phyloP scores from a whole-genome alignment of 225 moss, liverwort and hornwort genomes.

The Physcomitrellopsis africana region DNA sequence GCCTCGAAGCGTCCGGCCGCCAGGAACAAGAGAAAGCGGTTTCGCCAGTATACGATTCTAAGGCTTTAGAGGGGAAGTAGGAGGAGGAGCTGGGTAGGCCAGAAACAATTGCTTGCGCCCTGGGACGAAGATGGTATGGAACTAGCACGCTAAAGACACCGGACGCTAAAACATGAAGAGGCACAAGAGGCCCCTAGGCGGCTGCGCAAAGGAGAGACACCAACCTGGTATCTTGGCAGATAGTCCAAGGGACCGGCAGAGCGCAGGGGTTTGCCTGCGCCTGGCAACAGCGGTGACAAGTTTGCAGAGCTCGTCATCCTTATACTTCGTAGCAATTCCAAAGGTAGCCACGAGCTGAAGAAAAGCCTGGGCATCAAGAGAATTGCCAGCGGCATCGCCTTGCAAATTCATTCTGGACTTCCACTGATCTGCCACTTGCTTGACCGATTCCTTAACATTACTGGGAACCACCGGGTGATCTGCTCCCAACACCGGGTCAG shows the following conservation, averaged over 20 bases:
- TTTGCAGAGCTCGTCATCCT: constrained; percentile 99
- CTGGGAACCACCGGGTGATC: constrained; percentile 86
- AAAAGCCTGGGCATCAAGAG: constrained; percentile 99
- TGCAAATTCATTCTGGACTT: constrained; percentile 98
- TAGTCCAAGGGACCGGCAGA: constrained; percentile 99
- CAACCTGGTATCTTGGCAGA: constrained; percentile 99
- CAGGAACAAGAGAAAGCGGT: constrained; percentile 26
- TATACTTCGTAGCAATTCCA: constrained; percentile 99
- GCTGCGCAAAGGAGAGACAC: constrained; percentile 90
- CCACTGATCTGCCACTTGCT: constrained; percentile 99
- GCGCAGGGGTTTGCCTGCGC: constrained; percentile 99
- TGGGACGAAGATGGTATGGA: constrained; percentile 33
- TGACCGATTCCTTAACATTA: constrained; percentile 94
- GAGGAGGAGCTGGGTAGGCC: constrained; percentile 4
- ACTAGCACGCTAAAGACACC: constrained; percentile 50
- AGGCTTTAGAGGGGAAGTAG: constrained; percentile 24
- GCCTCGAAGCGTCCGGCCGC: constrained; percentile 26
- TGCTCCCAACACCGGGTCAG: constrained; percentile 97
- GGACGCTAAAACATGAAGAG: constrained; percentile 64
- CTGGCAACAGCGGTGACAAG: constrained; percentile 99
- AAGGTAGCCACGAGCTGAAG: constrained; percentile 99
- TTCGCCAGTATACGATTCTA: constrained; percentile 10
- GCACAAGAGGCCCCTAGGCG: constrained; percentile 72
- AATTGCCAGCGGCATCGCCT: constrained; percentile 99
- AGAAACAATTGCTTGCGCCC: constrained; percentile 26